Percentiles rank a stretch among this genome's conserved stretches.
Evolutionary conservation across 805 yeast genomes (phyloP).

Genomic region (Kuraishia hungarica): DNA sequence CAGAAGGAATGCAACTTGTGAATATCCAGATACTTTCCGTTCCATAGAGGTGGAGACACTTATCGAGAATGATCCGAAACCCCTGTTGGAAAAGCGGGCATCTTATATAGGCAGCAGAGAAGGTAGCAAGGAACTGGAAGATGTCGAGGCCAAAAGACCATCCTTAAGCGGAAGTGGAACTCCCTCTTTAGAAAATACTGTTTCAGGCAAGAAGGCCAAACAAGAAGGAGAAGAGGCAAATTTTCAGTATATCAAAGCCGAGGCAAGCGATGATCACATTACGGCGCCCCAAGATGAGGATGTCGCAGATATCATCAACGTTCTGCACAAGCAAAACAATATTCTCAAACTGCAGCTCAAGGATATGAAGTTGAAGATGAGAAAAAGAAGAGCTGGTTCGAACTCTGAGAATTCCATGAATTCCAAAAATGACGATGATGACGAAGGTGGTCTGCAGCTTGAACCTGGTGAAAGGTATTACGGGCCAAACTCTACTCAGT

Average conservation of each 20-base stretch:
- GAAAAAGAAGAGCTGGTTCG: neutral
- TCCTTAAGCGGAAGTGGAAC: neutral
- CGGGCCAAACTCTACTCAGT: slow-evolving; percentile 42
- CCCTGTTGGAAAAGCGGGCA: neutral
- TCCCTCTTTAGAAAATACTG: neutral
- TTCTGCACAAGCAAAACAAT: slow-evolving; percentile 3
- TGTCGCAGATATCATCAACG: neutral
- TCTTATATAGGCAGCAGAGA: neutral
- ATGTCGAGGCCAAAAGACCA: neutral
- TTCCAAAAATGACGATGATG: slow-evolving; percentile 8
- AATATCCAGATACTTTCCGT: slow-evolving; percentile 37
- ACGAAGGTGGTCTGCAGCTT: slow-evolving; percentile 20
- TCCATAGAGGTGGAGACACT: slow-evolving; percentile 26
- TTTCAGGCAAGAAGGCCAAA: neutral
- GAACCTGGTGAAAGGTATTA: slow-evolving; percentile 35
- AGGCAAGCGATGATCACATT: neutral
- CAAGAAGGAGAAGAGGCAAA: neutral
- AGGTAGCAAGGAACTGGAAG: neutral
- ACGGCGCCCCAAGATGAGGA: neutral
- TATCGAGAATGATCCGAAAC: slow-evolving; percentile 9
- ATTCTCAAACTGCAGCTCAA: slow-evolving; percentile 3
- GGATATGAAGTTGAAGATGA: slow-evolving; percentile 1
- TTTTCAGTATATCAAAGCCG: neutral
- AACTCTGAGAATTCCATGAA: neutral
- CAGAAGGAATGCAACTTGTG: slow-evolving; percentile 22